phyloP scores from a whole-genome alignment of 495 filamentous ascomycete species.

The Lophium mytilinum region DNA sequence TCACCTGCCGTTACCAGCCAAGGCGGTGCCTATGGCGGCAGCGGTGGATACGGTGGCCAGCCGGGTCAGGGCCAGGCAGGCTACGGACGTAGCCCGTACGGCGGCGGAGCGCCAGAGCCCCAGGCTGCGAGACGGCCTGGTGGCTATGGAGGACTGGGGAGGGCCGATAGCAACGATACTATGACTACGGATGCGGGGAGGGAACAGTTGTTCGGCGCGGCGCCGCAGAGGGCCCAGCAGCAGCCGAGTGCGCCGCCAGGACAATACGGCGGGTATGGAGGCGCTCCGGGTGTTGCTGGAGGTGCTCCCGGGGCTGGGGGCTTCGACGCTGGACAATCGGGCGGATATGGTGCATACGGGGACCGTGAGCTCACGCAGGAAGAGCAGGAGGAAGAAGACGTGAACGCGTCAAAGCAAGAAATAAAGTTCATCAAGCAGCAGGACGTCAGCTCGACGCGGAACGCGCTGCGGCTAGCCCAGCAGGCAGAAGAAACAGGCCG shows the following conservation, averaged over 20 bases:
- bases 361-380: conserved; percentile 69
- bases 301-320: background rate
- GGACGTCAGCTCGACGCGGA: conserved; percentile 62
- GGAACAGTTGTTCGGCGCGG: conserved; percentile 58
- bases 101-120: background rate
- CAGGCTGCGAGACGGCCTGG: conserved; percentile 48
- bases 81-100: background rate
- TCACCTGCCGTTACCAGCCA: conserved; percentile 31
- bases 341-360: conserved; percentile 51
- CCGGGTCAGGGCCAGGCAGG: background rate
- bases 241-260: conserved; percentile 32
- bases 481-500: conserved; percentile 66
- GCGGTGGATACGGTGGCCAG: conserved; percentile 6
- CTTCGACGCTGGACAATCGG: background rate
- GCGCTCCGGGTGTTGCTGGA: background rate
- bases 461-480: conserved; percentile 55
- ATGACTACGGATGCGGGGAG: conserved; percentile 42
- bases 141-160: conserved; percentile 67
- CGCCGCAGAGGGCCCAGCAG: conserved; percentile 35
- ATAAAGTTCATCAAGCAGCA: conserved; percentile 70
- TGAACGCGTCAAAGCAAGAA: conserved; percentile 60
- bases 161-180: conserved; percentile 46
- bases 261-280: conserved; percentile 43
- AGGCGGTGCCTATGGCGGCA: conserved; percentile 14
- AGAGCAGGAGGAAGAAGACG: conserved; percentile 48